Conservation (phyloP, 768 basidiomycete genomes). For the Tephrocybe rancida region DNA sequence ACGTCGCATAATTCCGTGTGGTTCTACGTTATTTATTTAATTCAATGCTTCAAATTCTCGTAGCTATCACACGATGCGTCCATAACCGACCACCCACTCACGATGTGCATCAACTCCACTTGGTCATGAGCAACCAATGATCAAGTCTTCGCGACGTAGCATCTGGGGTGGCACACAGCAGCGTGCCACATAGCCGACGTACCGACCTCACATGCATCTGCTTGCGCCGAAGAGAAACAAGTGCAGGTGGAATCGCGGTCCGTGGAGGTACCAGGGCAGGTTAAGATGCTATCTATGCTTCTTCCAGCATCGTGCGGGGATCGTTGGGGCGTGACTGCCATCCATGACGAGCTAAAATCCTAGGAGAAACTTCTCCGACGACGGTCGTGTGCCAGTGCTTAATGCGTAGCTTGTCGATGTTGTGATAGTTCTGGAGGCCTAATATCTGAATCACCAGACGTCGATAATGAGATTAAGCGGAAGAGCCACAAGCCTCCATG, state of each 20-base stretch:
- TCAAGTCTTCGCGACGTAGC: not conserved
- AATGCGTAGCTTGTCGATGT: too few species aligned
- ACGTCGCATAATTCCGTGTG: conserved; percentile 6
- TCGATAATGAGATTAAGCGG: not conserved
- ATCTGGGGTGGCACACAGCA: not conserved
- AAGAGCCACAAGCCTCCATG: not conserved
- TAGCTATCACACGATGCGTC: not conserved
- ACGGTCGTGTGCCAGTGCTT: too few species aligned
- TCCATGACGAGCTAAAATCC: not conserved
- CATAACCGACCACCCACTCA: not conserved
- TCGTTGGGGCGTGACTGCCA: not conserved
- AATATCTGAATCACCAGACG: not conserved
- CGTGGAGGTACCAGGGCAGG: not conserved
- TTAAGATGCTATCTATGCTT: not conserved
- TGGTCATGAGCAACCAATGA: not conserved
- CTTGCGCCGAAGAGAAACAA: not conserved
- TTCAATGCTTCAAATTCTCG: not conserved
- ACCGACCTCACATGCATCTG: not conserved
- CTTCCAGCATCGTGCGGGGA: not conserved
- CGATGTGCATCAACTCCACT: not conserved
- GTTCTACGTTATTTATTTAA: conserved; percentile 1
- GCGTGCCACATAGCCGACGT: not conserved
- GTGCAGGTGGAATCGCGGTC: not conserved
- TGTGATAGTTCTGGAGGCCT: too few species aligned
- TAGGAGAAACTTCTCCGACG: not conserved